Evolutionary conservation across 768 basidiomycete species (phyloP).

Genomic region (Cubamyces lactineus): DNA sequence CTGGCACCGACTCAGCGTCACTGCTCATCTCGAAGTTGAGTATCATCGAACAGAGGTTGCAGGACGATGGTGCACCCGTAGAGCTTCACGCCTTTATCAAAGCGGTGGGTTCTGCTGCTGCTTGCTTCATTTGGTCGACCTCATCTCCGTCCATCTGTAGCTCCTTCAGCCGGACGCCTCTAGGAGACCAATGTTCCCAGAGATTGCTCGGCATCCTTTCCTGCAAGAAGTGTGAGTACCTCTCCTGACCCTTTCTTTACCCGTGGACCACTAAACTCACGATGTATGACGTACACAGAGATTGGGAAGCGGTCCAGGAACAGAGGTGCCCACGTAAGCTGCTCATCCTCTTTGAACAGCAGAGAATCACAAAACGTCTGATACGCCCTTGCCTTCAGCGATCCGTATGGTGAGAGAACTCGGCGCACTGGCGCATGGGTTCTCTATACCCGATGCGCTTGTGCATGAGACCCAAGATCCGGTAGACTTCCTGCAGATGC

Average conservation of each 20-base stretch:
- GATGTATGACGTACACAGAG: not conserved
- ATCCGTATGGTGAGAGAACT: conserved; percentile 5
- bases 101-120: not conserved
- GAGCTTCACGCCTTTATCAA: conserved; percentile 5
- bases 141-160: not conserved
- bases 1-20: not conserved
- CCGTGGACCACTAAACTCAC: not conserved
- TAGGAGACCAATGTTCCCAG: not conserved
- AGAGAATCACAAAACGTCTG: not conserved
- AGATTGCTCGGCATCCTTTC: not conserved
- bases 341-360: not conserved
- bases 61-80: not conserved
- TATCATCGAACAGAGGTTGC: not conserved
- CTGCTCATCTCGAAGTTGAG: not conserved
- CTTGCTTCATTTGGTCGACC: too few relatives aligned
- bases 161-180: not conserved
- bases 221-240: not conserved
- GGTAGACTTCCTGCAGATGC: conserved; percentile 1
- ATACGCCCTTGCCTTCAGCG: not conserved
- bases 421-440: conserved; percentile 6
- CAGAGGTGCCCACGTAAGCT: conserved; percentile 7
- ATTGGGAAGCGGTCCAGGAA: conserved; percentile 14
- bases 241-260: not conserved
- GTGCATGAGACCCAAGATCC: conserved; percentile 2
- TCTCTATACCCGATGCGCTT: not conserved